A percentile compares a stretch with the other conserved stretches of the same genome.
Conservation (phyloP, 805 yeast genomes). For the Candida odintsovae region DNA sequence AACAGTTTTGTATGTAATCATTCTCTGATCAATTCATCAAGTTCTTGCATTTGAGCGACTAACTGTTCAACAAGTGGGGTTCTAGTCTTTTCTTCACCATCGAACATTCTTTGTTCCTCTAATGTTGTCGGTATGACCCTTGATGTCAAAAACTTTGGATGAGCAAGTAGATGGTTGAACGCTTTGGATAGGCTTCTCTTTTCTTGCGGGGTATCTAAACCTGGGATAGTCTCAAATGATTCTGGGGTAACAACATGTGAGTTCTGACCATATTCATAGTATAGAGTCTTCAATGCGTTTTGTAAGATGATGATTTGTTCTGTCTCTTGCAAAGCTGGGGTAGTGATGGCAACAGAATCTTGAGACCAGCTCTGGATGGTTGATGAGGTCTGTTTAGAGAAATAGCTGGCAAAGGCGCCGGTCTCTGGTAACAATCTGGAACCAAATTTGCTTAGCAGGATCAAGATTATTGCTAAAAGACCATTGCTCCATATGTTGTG, state of each 20-base stretch:
- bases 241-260: conserved; percentile 17
- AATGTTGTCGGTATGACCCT: conserved; percentile 56
- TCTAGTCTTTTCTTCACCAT: conserved; percentile 38
- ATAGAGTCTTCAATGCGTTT: conserved; percentile 47
- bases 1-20: background rate
- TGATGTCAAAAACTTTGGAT: conserved; percentile 77
- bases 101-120: conserved; percentile 59
- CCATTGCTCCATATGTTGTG: conserved; percentile 89
- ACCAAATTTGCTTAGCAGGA: conserved; percentile 58
- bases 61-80: conserved; percentile 39
- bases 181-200: conserved; percentile 55
- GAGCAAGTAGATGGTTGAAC: conserved; percentile 70
- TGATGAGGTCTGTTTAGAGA: conserved; percentile 57
- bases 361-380: conserved; percentile 67
- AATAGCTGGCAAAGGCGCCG: conserved; percentile 55
- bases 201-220: conserved; percentile 54
- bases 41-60: conserved; percentile 44
- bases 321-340: conserved; percentile 53
- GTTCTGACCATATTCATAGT: conserved; percentile 42
- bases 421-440: conserved; percentile 57
- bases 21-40: conserved; percentile 35
- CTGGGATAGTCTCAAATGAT: conserved; percentile 39
- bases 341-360: conserved; percentile 44
- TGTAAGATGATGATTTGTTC: conserved; percentile 62
- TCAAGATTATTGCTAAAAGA: conserved; percentile 58